phyloP scores from a whole-genome alignment of 306 rosid species.

The Cucumis hystrix region DNA sequence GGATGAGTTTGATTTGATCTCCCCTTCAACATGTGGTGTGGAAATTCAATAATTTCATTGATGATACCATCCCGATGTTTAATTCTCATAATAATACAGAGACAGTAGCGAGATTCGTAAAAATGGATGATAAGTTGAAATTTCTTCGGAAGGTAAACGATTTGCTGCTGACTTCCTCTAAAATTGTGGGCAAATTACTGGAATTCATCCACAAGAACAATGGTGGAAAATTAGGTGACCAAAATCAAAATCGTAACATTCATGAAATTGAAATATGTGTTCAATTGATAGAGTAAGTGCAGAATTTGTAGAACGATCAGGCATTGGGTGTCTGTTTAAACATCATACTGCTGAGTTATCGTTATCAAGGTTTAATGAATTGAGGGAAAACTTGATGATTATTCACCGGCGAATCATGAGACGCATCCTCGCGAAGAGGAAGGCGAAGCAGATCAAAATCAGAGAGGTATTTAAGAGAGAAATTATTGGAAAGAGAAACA shows the following conservation, averaged over 20 bases:
- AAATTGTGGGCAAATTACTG: background rate
- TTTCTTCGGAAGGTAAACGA: background rate
- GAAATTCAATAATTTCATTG: no score
- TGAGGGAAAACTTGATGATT: background rate
- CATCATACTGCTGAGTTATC: no score
- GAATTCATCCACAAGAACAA: background rate
- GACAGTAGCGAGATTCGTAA: no score
- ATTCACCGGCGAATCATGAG: background rate
- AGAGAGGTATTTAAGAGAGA: no score
- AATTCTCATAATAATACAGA: no score
- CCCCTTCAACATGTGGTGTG: no score
- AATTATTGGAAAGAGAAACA: no score
- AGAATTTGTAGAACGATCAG: background rate
- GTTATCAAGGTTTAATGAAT: background rate
- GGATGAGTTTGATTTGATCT: no score
- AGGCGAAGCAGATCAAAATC: no score
- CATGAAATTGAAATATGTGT: background rate
- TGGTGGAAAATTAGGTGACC: background rate
- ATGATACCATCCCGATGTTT: no score
- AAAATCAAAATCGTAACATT: no score
- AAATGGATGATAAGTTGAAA: background rate
- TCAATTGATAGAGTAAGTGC: background rate
- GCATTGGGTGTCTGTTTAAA: background rate
- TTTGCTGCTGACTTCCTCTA: background rate
- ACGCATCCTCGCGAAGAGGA: no score